Evolutionary conservation across 2,329 filamentous ascomycete species (phyloP).

Genomic region (Alternaria sp.): DNA sequence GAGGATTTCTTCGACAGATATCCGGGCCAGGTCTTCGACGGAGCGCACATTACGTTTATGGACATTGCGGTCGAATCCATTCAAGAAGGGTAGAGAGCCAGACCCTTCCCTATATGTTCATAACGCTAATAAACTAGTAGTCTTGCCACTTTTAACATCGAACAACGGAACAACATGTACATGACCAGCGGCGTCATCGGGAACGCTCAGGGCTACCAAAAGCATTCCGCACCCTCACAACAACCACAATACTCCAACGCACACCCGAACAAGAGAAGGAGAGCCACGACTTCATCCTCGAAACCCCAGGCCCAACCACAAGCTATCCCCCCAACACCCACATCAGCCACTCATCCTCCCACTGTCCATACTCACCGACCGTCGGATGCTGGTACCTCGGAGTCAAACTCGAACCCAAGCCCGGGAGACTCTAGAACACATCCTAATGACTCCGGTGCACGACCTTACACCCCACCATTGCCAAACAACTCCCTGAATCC

Average conservation of each 20-base stretch:
- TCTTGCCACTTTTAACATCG: slow-evolving; percentile 44
- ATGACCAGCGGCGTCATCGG: slow-evolving; percentile 40
- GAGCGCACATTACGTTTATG: slow-evolving; percentile 73
- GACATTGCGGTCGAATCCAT: slow-evolving; percentile 69
- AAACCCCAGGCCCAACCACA: slow-evolving; percentile 29
- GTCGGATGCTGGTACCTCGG: slow-evolving; percentile 31
- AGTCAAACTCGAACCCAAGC: slow-evolving; percentile 32
- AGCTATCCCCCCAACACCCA: slow-evolving; percentile 35
- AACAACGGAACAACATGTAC: slow-evolving; percentile 48
- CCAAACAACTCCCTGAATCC: slow-evolving; percentile 22
- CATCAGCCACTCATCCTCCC: slow-evolving; percentile 38
- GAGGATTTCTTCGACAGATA: slow-evolving; percentile 91
- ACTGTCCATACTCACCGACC: slow-evolving; percentile 22
- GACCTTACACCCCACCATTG: slow-evolving; percentile 39
- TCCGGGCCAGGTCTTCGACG: slow-evolving; percentile 72
- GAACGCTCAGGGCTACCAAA: slow-evolving; percentile 33
- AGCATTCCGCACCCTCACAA: slow-evolving; percentile 31
- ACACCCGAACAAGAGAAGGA: slow-evolving; percentile 44
- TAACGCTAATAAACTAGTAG: slow-evolving; percentile 26
- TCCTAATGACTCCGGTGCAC: slow-evolving; percentile 27
- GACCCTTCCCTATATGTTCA: not conserved
- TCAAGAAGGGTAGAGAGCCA: slow-evolving; percentile 58
- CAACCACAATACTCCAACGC: slow-evolving; percentile 37
- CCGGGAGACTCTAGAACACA: slow-evolving; percentile 27
- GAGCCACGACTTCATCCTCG: slow-evolving; percentile 39